Evolutionary conservation across 768 basidiomycete species (phyloP).

Genomic region (Trametes cingulata): DNA sequence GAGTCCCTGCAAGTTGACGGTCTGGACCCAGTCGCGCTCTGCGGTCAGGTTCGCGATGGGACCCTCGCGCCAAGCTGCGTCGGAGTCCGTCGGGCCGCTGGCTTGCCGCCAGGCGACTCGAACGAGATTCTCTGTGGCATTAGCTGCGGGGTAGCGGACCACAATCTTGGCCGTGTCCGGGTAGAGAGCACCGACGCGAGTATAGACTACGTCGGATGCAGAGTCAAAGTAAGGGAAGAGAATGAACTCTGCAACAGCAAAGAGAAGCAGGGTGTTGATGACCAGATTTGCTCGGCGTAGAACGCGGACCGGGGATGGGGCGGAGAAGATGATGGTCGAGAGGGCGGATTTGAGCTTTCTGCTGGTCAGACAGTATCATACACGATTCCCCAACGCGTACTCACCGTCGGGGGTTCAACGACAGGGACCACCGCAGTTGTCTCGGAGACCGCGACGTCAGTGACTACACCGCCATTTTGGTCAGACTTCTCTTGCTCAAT

Average conservation of each 20-base stretch:
- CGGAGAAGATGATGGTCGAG: slow-evolving; percentile 33
- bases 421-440: slow-evolving; percentile 1
- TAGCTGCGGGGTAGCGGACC: slow-evolving; percentile 54
- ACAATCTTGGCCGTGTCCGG: slow-evolving; percentile 62
- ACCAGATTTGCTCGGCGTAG: slow-evolving; percentile 29
- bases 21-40: slow-evolving; percentile 59
- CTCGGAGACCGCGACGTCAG: slow-evolving; percentile 8
- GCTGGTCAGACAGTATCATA: background rate
- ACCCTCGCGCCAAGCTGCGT: slow-evolving; percentile 51
- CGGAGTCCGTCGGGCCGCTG: slow-evolving; percentile 13
- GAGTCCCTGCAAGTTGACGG: slow-evolving; percentile 54
- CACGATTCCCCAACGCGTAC: slow-evolving; percentile 2
- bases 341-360: slow-evolving; percentile 12
- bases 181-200: slow-evolving; percentile 70
- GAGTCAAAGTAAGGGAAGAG: slow-evolving; percentile 56
- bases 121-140: slow-evolving; percentile 34
- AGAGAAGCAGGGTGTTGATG: slow-evolving; percentile 43
- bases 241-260: slow-evolving; percentile 49
- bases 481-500: slow-evolving; percentile 14
- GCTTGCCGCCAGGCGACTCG: slow-evolving; percentile 50
- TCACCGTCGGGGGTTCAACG: slow-evolving; percentile 4
- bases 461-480: slow-evolving; percentile 10
- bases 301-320: slow-evolving; percentile 32
- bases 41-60: slow-evolving; percentile 46
- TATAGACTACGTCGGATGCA: slow-evolving; percentile 58